Conservation (phyloP, 768 basidiomycete species). For the Suillus clintonianus region DNA sequence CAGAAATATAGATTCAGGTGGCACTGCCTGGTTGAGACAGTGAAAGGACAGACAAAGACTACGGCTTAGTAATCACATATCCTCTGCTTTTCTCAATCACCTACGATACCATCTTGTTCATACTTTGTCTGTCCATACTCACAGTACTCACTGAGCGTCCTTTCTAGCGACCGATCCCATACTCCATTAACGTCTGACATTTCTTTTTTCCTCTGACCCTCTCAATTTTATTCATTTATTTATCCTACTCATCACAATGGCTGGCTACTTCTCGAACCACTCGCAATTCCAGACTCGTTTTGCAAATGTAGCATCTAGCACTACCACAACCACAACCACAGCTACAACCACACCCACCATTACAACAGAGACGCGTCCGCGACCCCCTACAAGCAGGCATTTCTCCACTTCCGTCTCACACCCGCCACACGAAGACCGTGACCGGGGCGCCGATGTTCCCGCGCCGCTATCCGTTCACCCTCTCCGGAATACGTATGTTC, state of each 20-base stretch:
- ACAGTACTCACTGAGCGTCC: background rate
- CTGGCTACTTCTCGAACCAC: conserved; percentile 84
- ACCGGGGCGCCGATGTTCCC: conserved; percentile 32
- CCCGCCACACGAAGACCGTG: conserved; percentile 11
- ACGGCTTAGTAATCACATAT: background rate
- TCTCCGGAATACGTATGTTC: conserved; percentile 87
- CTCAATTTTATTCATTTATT: conserved; percentile 26
- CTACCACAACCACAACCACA: background rate
- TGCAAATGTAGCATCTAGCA: background rate
- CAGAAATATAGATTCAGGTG: background rate
- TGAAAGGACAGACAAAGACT: background rate
- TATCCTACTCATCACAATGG: conserved; percentile 38
- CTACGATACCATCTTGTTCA: conserved; percentile 2
- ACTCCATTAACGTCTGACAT: background rate
- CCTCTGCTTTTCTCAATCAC: background rate
- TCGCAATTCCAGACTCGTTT: conserved; percentile 60
- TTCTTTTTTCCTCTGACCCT: background rate
- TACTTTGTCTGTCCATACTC: conserved; percentile 1
- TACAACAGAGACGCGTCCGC: conserved; percentile 33
- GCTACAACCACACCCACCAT: conserved; percentile 19
- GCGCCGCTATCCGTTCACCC: conserved; percentile 58
- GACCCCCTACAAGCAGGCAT: conserved; percentile 66
- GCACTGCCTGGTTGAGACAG: background rate
- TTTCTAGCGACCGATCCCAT: background rate
- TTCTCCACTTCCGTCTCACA: conserved; percentile 66